Base-by-base conservation (phyloP, 192 early-diverging fungal genomes). In the Chytriomyces confervae region DNA sequence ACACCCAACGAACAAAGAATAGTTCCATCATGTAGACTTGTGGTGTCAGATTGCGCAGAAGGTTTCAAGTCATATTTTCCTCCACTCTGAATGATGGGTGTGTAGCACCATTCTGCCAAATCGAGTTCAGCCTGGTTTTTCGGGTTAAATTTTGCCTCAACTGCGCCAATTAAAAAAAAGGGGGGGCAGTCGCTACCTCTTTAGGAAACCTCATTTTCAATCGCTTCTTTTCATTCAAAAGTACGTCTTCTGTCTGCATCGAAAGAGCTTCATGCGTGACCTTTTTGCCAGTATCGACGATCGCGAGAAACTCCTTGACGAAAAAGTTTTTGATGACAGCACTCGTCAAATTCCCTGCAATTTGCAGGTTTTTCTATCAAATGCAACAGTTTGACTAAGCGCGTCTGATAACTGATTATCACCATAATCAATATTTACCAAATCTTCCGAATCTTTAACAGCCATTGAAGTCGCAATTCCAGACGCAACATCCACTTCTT, bases 81-180 rank as follows among this genome's bases (percentile, higher is more conserved):
- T 69, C 98, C 98, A 85, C 94, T 96, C 84, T 98, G 97, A 75
- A 99, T 92, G 66, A 97, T 94, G 7, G 98, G 98, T 7, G 91
- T 84, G 57, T 96, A 95, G 77, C 95, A 94, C 94, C 93, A 95
- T 61, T 99, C 98, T 9, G 90, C 83, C 69, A 89, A 85, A 18
- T 91, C 92, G 47, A 88, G 8, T 53, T 77, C 62, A 11, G 74
- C 74, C 74, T 76, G 61, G 27, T 5, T 24, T 20, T 57, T 4
- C 53, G 53, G 16, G 53, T 57, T 36, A 36, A 36, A 36, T 36
- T 36, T 36, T 36, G 36, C 1, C 36, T 36, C 36, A 36, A 36
- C 36, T 3, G 24, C 24, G 24, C 0, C 24, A 27, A 27, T 27
- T 36, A 36, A 36, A 36, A 36, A 36, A 63, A 24, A 49, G 20